These are phyloP conservation scores for Begonia loranthoides DNA, from an alignment of 306 rosid species.

Conservation along the genomic window DNA sequence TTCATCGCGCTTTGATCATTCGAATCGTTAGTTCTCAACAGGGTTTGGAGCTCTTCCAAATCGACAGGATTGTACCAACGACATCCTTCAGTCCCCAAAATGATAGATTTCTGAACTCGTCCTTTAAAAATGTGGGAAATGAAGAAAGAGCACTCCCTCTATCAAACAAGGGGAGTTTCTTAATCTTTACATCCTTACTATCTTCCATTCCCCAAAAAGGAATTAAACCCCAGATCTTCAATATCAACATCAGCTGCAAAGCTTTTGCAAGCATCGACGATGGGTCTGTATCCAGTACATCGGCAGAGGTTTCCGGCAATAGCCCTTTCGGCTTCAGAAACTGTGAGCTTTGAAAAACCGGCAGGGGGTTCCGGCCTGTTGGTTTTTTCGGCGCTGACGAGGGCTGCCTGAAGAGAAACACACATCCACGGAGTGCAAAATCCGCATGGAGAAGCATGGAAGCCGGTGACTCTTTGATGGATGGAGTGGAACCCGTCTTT, in stretches of 20 bases:
- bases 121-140: conserved; percentile 57
- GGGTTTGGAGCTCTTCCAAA: conserved; percentile 35
- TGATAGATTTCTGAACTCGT: conserved; percentile 23
- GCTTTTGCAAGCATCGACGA: conserved; percentile 92
- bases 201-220: conserved; percentile 69
- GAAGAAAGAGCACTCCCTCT: conserved; percentile 9
- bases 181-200: conserved; percentile 23
- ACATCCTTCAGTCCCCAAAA: conserved; percentile 25
- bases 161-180: conserved; percentile 36
- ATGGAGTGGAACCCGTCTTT: conserved; percentile 75
- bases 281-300: conserved; percentile 84
- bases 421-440: conserved; percentile 93
- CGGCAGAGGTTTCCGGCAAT: conserved; percentile 86
- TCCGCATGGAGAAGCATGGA: conserved; percentile 88
- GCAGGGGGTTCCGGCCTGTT: conserved; percentile 32
- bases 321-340: conserved; percentile 61
- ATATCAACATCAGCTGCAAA: conserved; percentile 76
- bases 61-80: conserved; percentile 49
- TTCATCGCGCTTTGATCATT: conserved; percentile 19
- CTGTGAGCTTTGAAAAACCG: conserved; percentile 63
- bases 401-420: conserved; percentile 61
- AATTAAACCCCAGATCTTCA: conserved; percentile 81
- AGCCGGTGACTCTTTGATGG: conserved; percentile 70
- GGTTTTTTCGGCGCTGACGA: conserved; percentile 56
- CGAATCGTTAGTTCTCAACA: conserved; percentile 16